phyloP scores from a whole-genome alignment of 306 rosid species.

The Glycine latifolia region DNA sequence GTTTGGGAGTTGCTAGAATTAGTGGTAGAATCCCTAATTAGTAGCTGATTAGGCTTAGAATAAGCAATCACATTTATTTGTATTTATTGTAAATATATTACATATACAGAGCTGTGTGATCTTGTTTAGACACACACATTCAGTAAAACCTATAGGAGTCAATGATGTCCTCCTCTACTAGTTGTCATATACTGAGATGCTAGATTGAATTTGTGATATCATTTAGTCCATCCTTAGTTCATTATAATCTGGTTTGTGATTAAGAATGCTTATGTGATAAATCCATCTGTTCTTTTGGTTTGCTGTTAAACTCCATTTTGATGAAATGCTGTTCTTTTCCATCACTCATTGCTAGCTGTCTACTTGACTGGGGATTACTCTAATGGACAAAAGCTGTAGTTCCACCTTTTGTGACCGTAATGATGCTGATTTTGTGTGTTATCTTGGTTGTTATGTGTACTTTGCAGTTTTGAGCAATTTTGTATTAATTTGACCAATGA shows the following conservation, averaged over 20 bases:
- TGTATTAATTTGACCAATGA: slow-evolving; percentile 92
- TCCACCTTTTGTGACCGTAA: neutral
- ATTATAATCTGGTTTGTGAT: slow-evolving; percentile 18
- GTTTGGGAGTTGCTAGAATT: neutral
- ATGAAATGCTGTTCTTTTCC: slow-evolving; percentile 10
- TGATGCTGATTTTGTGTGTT: slow-evolving; percentile 25
- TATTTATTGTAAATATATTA: too few species aligned
- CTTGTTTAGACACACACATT: too few species aligned
- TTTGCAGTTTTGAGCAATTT: slow-evolving; percentile 86
- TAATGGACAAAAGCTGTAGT: slow-evolving; percentile 16
- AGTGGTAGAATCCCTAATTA: too few species aligned
- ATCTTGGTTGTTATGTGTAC: slow-evolving; percentile 29
- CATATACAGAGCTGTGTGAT: too few species aligned
- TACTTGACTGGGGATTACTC: neutral
- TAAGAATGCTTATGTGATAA: neutral
- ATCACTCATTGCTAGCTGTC: neutral
- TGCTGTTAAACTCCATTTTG: neutral
- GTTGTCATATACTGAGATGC: slow-evolving; percentile 28
- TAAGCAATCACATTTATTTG: too few species aligned
- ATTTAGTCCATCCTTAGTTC: slow-evolving; percentile 13
- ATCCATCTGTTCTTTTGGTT: slow-evolving; percentile 21
- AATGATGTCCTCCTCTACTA: slow-evolving; percentile 30
- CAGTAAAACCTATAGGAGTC: neutral
- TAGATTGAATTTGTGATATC: slow-evolving; percentile 37
- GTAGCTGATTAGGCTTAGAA: too few species aligned